Evolutionary conservation across 805 yeast species (phyloP).

Genomic region (Cyberlindnera euphorbiae): DNA sequence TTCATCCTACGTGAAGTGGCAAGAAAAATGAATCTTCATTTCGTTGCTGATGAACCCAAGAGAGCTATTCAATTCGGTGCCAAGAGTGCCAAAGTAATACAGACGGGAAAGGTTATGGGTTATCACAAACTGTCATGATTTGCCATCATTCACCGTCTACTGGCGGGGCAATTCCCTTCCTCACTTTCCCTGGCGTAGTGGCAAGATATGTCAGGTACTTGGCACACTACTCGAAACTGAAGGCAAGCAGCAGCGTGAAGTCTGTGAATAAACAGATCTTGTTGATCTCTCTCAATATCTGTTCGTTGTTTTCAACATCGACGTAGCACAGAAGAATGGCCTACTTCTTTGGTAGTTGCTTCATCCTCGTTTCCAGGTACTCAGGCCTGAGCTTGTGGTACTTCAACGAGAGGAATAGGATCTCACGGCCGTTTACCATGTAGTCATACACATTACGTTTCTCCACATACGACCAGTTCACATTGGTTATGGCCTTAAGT

Average conservation of each 20-base stretch:
- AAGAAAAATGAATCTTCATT: constrained; percentile 37
- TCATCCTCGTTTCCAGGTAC: constrained; percentile 57
- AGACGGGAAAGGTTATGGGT: constrained; percentile 73
- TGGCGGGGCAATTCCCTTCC: constrained; percentile 2
- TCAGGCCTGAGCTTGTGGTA: constrained; percentile 77
- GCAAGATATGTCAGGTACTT: constrained; percentile 35
- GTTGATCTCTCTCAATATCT: constrained; percentile 36
- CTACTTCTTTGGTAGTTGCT: constrained; percentile 33
- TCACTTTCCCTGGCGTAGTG: constrained; percentile 8
- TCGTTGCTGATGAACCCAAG: constrained; percentile 71
- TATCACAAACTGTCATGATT: constrained; percentile 43
- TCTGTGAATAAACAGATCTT: constrained; percentile 37
- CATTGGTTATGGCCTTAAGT: constrained; percentile 47
- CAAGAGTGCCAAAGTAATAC: constrained; percentile 86
- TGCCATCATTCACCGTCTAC: neutral
- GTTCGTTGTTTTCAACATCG: constrained; percentile 56
- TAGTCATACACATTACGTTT: constrained; percentile 55
- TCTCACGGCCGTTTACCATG: constrained; percentile 50
- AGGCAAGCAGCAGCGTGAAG: constrained; percentile 37
- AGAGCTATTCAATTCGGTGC: constrained; percentile 98
- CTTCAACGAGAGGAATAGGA: constrained; percentile 60
- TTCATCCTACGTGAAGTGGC: constrained; percentile 63
- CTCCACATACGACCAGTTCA: constrained; percentile 48
- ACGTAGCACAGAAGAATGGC: constrained; percentile 59
- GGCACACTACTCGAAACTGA: constrained; percentile 50